Percentiles rank a stretch among this genome's conserved stretches.
Evolutionary conservation across 164 flowering plant species (phyloP).

Genomic region (Kingdonia uniflora): DNA sequence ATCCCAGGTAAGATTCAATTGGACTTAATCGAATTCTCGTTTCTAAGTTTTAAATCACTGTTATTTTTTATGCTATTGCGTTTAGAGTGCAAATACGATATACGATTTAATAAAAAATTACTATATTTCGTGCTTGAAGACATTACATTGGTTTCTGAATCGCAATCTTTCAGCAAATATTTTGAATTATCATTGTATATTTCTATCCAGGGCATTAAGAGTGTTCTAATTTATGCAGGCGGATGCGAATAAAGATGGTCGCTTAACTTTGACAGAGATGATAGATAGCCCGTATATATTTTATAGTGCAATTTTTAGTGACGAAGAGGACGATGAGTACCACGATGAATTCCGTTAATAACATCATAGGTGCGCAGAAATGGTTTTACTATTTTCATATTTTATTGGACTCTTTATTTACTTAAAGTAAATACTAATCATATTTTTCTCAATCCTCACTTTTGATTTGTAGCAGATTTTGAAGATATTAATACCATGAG

Average conservation of each 20-base stretch:
- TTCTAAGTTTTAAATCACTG: neutral
- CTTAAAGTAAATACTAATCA: no score
- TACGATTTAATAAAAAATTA: no score
- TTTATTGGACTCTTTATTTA: no score
- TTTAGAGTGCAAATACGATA: no score
- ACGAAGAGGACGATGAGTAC: slow-evolving; percentile 66
- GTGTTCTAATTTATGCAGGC: slow-evolving; percentile 47
- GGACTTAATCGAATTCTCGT: neutral
- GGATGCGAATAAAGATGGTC: slow-evolving; percentile 83
- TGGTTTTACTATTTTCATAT: no score
- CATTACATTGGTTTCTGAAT: no score
- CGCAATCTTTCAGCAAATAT: no score
- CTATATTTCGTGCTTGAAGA: no score
- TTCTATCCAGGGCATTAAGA: neutral
- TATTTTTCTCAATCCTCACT: no score
- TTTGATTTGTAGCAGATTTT: no score
- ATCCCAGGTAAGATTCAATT: slow-evolving; percentile 52
- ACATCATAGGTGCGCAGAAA: slow-evolving; percentile 9
- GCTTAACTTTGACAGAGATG: slow-evolving; percentile 71
- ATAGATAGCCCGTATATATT: slow-evolving; percentile 82
- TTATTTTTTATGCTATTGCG: neutral
- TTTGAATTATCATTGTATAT: neutral
- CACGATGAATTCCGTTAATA: slow-evolving; percentile 88
- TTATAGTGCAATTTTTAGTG: slow-evolving; percentile 78
- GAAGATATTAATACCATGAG: no score